Base-by-base conservation (phyloP, 305 asterid genomes). In the Plantago coronopus region DNA sequence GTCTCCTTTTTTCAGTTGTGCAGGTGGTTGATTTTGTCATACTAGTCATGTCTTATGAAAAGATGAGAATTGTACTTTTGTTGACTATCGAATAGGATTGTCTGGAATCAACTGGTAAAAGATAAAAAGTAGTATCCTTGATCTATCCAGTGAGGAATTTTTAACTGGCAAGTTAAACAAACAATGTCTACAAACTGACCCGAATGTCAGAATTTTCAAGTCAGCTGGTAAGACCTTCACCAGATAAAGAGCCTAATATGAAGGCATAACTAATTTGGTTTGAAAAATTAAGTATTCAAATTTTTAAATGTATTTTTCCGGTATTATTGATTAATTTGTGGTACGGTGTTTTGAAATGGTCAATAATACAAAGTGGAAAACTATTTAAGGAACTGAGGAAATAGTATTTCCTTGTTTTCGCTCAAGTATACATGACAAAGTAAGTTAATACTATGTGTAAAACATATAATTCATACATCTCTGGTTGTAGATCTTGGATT, bases 1-100 rank as follows among this genome's bases (percentile, higher is more conserved):
- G 99, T 78, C 57, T 68, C 59, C 46, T 65, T 63, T 59, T 23
- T 46, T 9, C 62, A 66, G n/a, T 62, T 67, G 16, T 64, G 54
- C 17, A 29, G 17, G 57, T 29, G 0, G 7, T 29, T 29, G 0
- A 29, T 29, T 29, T 29, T 4, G 37, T 29, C 37, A 9, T 4
- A 12, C 44, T 38, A 38, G 11, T 38, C 16, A 38, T 38, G 13
- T 4, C 44, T 11, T 38, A 15, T 15, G 11, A 10, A 37, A 9
- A 9, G 3, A 37, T 2, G 43, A 10, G 11, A 2, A 37, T 15
- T 37, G 43, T 37, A 10, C 8, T 34, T 34, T 1, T 6, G 40
- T 34, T 11, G 8, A 5, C 40, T 34, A 34, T 34, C 11, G 40
- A 34, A 34, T 34, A 34, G 9, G 40, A 34, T 34, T 34, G 6